phyloP scores from a whole-genome alignment of 139 green algal species.

The Zygnema circumcarinatum region DNA sequence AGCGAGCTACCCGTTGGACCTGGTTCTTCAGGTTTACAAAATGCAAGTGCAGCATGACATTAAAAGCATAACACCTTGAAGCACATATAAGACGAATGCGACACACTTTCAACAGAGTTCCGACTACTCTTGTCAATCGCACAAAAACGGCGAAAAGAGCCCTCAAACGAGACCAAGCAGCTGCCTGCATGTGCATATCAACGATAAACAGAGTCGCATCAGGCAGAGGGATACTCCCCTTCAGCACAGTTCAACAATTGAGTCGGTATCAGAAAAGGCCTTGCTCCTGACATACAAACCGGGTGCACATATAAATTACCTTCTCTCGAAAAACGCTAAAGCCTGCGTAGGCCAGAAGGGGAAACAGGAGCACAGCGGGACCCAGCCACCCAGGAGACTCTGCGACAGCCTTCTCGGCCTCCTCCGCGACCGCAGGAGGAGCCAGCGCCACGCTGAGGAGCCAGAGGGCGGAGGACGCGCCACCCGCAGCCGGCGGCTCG shows the following conservation, averaged over 20 bases:
- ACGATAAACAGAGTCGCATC: background rate
- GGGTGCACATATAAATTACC: background rate
- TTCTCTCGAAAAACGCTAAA: constrained; percentile 31
- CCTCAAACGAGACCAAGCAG: background rate
- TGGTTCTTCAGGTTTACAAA: background rate
- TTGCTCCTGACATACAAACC: background rate
- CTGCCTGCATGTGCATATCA: background rate
- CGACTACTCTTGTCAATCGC: background rate
- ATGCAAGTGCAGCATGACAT: background rate
- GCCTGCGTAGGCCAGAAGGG: constrained; percentile 7
- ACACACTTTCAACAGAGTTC: no score
- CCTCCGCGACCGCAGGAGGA: no score
- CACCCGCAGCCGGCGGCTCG: no score
- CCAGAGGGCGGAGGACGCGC: no score
- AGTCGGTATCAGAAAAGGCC: background rate
- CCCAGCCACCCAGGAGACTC: constrained; percentile 8
- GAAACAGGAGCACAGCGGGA: background rate
- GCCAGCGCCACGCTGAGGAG: no score
- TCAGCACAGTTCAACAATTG: background rate
- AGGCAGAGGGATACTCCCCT: background rate
- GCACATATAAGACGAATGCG: background rate
- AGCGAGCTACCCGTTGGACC: no score
- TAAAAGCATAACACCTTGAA: constrained; percentile 5
- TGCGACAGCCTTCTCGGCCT: background rate
- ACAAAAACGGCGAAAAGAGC: background rate